Conservation (phyloP, 208 protist species). For the Balamuthia mandrillaris region DNA sequence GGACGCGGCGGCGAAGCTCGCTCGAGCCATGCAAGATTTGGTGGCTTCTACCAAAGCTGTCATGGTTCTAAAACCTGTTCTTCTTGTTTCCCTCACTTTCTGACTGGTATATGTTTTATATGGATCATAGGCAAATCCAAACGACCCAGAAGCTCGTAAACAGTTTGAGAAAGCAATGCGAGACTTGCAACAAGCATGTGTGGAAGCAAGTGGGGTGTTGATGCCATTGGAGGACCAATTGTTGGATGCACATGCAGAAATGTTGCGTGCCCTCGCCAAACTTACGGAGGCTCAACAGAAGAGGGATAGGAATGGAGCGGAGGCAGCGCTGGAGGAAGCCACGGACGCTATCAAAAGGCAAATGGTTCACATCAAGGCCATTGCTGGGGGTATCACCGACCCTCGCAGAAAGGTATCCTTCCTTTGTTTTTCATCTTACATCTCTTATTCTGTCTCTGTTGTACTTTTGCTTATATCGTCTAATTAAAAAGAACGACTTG, state of each 20-base stretch:
- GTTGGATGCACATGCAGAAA: not conserved
- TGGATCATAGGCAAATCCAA: too few relatives aligned
- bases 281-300: not conserved
- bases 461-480: not conserved
- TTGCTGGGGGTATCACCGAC: not conserved
- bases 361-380: slow-evolving; percentile 4
- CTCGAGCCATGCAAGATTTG: not conserved
- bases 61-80: too few relatives aligned
- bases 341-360: slow-evolving; percentile 6
- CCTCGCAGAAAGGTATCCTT: not conserved
- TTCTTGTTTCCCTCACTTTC: too few relatives aligned
- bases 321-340: not conserved
- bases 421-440: not conserved
- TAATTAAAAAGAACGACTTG: not conserved
- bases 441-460: not conserved
- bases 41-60: not conserved
- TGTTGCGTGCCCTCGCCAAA: not conserved
- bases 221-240: not conserved
- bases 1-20: not conserved
- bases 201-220: not conserved
- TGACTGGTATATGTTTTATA: too few relatives aligned
- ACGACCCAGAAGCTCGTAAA: not conserved
- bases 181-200: not conserved
- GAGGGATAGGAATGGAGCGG: not conserved
- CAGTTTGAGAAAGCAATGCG: not conserved